These are phyloP conservation scores for Microsporum canis DNA, from an alignment of 2,329 filamentous ascomycete genomes.

Conservation along the genomic window DNA sequence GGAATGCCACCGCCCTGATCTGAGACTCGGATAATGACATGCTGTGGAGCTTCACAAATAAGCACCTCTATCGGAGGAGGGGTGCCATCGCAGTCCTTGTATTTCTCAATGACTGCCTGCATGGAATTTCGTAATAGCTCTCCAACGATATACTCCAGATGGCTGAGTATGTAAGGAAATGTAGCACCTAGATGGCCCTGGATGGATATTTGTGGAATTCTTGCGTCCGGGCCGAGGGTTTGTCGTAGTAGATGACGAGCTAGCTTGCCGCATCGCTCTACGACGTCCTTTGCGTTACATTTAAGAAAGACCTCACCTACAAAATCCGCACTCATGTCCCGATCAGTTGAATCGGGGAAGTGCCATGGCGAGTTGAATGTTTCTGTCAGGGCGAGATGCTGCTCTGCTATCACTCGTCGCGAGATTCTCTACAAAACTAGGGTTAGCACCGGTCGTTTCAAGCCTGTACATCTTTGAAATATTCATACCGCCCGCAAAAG, in stretches of 20 bases:
- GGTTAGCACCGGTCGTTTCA: background rate
- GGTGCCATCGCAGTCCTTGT: conserved; percentile 36
- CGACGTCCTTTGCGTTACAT: conserved; percentile 80
- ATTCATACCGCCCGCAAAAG: conserved; percentile 69
- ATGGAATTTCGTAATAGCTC: conserved; percentile 92
- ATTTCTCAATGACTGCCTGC: conserved; percentile 75
- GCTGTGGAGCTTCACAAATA: conserved; percentile 84
- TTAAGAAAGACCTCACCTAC: conserved; percentile 92
- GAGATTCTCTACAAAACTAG: conserved; percentile 60
- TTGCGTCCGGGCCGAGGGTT: conserved; percentile 59
- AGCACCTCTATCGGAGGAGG: conserved; percentile 85
- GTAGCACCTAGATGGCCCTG: conserved; percentile 77
- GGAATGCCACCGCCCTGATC: conserved; percentile 91
- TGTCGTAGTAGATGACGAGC: conserved; percentile 62
- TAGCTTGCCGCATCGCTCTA: conserved; percentile 68
- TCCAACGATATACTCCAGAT: conserved; percentile 93
- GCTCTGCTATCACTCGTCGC: conserved; percentile 89
- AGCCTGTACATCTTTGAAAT: background rate
- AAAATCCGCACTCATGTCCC: conserved; percentile 61
- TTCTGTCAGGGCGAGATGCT: conserved; percentile 88
- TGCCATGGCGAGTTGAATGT: conserved; percentile 88
- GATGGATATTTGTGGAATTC: conserved; percentile 70
- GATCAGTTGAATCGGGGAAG: conserved; percentile 64
- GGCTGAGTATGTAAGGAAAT: conserved; percentile 92
- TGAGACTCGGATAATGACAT: conserved; percentile 92